phyloP scores from a whole-genome alignment of 169 alveolate species.

The Haemoproteus tartakovskyi region DNA sequence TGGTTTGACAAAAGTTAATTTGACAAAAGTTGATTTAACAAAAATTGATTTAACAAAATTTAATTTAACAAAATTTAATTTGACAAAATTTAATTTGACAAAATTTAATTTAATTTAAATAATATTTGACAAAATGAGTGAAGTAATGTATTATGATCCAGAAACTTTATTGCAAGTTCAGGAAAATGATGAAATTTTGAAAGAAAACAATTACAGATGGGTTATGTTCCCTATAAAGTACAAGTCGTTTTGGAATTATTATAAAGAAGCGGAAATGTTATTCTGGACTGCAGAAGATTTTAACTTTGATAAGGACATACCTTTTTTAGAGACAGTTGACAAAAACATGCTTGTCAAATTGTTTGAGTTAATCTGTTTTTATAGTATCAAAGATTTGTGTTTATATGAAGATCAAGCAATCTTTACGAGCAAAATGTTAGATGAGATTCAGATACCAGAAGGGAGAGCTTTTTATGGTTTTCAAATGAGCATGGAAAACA shows the following conservation, averaged over 20 bases:
- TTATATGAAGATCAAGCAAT: constrained; percentile 60
- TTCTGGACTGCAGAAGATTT: constrained; percentile 89
- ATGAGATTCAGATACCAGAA: constrained; percentile 90
- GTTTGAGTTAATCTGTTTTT: constrained; percentile 58
- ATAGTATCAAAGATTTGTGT: constrained; percentile 46
- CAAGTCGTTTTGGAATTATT: constrained; percentile 85
- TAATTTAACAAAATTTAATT: no score
- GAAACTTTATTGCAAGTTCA: constrained; percentile 67
- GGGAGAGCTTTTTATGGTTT: constrained; percentile 93
- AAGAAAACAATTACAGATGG: constrained; percentile 85
- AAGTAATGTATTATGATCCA: constrained; percentile 23
- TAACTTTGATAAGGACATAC: constrained; percentile 79
- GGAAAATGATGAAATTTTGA: constrained; percentile 79
- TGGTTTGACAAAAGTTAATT: no score
- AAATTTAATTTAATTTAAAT: no score
- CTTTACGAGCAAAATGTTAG: constrained; percentile 82
- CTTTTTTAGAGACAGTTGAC: constrained; percentile 38
- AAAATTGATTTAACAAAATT: no score
- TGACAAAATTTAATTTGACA: no score
- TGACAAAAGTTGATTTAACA: no score
- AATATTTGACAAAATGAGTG: constrained; percentile 23
- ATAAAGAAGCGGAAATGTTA: constrained; percentile 82
- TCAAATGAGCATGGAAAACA: constrained; percentile 91
- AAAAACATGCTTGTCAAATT: constrained; percentile 43
- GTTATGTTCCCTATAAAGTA: constrained; percentile 85